Conservation (phyloP, 2,329 filamentous ascomycete genomes). For the Pseudogymnoascus sp. region DNA sequence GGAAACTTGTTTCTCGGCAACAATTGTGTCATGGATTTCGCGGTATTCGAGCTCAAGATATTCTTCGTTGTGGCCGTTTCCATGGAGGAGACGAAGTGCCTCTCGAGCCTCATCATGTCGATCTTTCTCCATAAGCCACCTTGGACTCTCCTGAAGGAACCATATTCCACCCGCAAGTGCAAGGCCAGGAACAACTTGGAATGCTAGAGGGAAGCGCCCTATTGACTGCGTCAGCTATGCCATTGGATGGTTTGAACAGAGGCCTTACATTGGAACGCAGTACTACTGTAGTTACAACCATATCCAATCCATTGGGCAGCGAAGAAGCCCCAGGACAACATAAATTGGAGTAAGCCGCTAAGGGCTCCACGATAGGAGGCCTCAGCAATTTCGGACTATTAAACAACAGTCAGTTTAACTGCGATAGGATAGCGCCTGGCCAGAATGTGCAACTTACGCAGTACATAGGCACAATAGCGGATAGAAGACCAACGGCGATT, state of each 20-base stretch:
- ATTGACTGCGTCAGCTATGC: slow-evolving; percentile 27
- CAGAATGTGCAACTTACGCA: slow-evolving; percentile 26
- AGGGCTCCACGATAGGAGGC: slow-evolving; percentile 19
- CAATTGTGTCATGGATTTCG: slow-evolving; percentile 51
- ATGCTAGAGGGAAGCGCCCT: slow-evolving; percentile 52
- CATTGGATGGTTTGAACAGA: slow-evolving; percentile 24
- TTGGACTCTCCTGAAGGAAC: slow-evolving; percentile 50
- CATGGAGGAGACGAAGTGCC: slow-evolving; percentile 44
- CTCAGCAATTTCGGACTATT: slow-evolving; percentile 32
- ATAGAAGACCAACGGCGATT: slow-evolving; percentile 40
- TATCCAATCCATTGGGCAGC: slow-evolving; percentile 25
- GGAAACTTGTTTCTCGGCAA: slow-evolving; percentile 45
- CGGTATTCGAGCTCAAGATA: slow-evolving; percentile 48
- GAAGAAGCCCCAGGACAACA: slow-evolving; percentile 25
- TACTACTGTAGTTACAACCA: slow-evolving; percentile 13
- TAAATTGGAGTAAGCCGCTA: slow-evolving; percentile 24
- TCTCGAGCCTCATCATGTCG: slow-evolving; percentile 42
- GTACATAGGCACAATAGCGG: slow-evolving; percentile 40
- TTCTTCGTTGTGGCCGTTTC: slow-evolving; percentile 40
- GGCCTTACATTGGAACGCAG: background rate
- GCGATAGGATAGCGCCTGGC: slow-evolving; percentile 45
- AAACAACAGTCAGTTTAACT: slow-evolving; percentile 47
- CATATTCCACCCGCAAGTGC: slow-evolving; percentile 47
- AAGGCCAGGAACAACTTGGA: slow-evolving; percentile 48
- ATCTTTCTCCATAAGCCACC: slow-evolving; percentile 47